Evolutionary conservation across 305 asterid genomes (phyloP), one percentile per base, ranked within the genome.

Genomic region (Andrographis paniculata): DNA sequence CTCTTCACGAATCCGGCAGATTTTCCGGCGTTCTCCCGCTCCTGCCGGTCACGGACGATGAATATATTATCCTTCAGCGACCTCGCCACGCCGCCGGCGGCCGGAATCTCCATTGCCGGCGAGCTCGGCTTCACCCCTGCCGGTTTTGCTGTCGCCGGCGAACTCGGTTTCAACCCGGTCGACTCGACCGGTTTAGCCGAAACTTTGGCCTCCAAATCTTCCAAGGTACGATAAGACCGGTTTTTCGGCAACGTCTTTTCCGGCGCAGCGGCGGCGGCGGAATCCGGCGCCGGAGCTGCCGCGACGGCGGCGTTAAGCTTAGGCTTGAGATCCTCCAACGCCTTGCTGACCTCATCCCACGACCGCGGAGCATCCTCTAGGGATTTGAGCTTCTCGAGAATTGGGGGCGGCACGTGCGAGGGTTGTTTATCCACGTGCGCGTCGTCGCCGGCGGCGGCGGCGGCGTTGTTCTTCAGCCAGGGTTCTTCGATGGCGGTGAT

Each of bases 401-500:
- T 33, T 33, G 38, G 38, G 38, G 38, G n/a, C 7, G 38, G 82
- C 35, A 69, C 46, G 53, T 58, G 66, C 0, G 77, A 17, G 41
- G 70, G 66, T 8, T 24, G 66, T 8, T 24, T 24, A 24, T 24
- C 30, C 30, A 3, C 30, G 41, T 73, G 66, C 18, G 70, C 65
- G 17, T 66, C 58, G 12, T 31, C 18, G 14, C 60, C 60, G 0
- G 9, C 17, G 12, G 30, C 52, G 12, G 42, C 54, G 27, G 19
- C 55, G n/a, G 37, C 50, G 43, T 5, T 48, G 22, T 18, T 49
- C 53, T 72, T 75, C 9, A 75, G 55, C 95, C 95, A 84, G 4
- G 95, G 95, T 48, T 80, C 95, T 22, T 78, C 82, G 20, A 84
- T 66, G 73, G 85, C 45, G 72, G 69, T 64, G 69, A 84, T 59